Base-by-base conservation (phyloP, 495 filamentous ascomycete species). In the Daldinia grandis region DNA sequence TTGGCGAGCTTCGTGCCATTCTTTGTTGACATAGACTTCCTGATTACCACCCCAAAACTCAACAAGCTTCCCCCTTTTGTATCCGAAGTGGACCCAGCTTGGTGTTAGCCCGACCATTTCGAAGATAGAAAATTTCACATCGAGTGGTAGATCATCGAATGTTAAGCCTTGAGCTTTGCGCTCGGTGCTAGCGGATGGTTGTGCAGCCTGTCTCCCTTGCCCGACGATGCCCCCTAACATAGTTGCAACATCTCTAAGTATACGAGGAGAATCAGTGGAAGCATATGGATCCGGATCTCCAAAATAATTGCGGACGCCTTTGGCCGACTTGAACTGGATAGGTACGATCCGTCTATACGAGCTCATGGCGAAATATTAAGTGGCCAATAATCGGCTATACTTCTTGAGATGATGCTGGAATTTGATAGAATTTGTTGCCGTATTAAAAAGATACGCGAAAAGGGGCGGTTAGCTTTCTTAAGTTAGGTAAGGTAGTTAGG, bases 1-100 rank as follows among this genome's bases (percentile, higher is more conserved):
- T 2, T 42, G 9, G 37, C 1, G 62, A 9, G n/a, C 24, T 33
- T 62, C 31, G 27, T 61, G 24, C 68, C 62, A 66, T 31, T 66
- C 62, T 24, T 30, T 35, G 19, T 62, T 66, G 42, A 54, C 33
- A 12, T 66, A 38, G 4, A 62, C 30, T 15, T 66, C 62, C 8
- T 49, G 57, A 28, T 47, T 24, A n/a, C 25, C 31, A 2, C 51
- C 58, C 1, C 37, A 28, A 21, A 54, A 19, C 1, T 38, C 31
- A 7, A 50, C 47, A 5, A 67, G 30, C 5, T 38, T 27, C 3
- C 58, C 53, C 0, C 33, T 33, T 14, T 27, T 54, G 21, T 40
- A 49, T 27, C 25, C 60, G 19, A 72, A 50, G 42, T 51, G 55
- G 31, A 50, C 47, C 69, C 69, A 72, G 27, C 47, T 55, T 4